Percentiles rank a stretch among this genome's conserved stretches.
These are phyloP conservation scores for Lathyrus tuberosus DNA, from an alignment of 306 rosid genomes.

Conservation along the genomic window DNA sequence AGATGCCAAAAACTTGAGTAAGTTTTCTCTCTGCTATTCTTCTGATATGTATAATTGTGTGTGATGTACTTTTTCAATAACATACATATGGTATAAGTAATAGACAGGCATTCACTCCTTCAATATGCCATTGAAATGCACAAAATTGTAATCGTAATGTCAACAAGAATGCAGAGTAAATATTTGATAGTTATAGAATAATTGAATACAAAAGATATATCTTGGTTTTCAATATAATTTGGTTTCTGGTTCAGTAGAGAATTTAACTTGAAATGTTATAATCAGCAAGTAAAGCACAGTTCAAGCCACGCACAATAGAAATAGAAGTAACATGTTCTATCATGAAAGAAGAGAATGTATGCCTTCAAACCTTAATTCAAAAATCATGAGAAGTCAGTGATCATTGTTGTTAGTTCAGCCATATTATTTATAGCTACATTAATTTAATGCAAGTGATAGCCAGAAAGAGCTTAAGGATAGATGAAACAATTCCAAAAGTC, in stretches of 20 bases:
- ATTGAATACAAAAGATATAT: neutral
- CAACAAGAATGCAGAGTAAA: slow-evolving; percentile 12
- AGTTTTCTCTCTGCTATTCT: neutral
- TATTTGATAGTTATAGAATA: slow-evolving; percentile 21
- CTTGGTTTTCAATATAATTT: slow-evolving; percentile 18
- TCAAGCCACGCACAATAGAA: slow-evolving; percentile 8
- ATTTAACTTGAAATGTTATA: slow-evolving; percentile 3
- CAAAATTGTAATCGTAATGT: neutral
- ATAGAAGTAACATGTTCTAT: neutral
- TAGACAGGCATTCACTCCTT: neutral
- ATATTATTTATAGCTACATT: slow-evolving; percentile 11
- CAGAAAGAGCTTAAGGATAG: neutral
- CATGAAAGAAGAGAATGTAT: neutral
- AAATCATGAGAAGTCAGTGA: neutral
- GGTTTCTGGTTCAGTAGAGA: neutral
- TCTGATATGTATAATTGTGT: neutral
- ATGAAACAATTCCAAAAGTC: neutral
- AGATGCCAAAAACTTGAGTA: neutral
- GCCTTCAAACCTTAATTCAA: slow-evolving; percentile 31
- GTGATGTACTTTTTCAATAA: slow-evolving; percentile 2
- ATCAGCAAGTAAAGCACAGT: slow-evolving; percentile 17
- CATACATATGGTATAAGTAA: neutral
- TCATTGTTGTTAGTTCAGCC: neutral
- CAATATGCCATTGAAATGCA: neutral
- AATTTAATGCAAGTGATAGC: neutral